Evolutionary conservation across 805 yeast species (phyloP).

Genomic region (Barnettozyma populi): DNA sequence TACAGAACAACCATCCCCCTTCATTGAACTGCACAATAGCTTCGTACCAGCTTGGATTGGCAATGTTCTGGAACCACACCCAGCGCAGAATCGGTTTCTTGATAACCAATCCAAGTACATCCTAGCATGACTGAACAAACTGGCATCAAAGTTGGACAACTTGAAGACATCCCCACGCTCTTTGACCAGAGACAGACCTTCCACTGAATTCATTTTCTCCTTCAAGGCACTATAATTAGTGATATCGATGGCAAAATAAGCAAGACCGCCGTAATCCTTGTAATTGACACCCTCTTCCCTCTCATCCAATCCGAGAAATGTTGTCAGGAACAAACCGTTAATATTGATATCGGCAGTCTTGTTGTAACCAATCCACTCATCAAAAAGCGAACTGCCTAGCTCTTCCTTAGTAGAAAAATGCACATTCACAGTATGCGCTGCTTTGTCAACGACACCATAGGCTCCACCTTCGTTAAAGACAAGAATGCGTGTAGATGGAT

Average conservation of each 20-base stretch:
- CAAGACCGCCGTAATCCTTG: constrained; percentile 51
- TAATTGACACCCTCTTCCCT: constrained; percentile 30
- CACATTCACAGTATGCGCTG: neutral
- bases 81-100: constrained; percentile 76
- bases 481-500: constrained; percentile 38
- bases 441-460: constrained; percentile 7
- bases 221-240: constrained; percentile 3
- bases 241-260: constrained; percentile 60
- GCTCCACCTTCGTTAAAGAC: constrained; percentile 28
- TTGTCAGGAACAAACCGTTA: constrained; percentile 32
- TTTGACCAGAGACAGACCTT: neutral
- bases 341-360: constrained; percentile 11
- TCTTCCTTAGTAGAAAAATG: constrained; percentile 16
- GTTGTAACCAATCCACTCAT: constrained; percentile 14
- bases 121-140: constrained; percentile 71
- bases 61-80: constrained; percentile 66
- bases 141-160: constrained; percentile 42
- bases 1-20: constrained; percentile 27
- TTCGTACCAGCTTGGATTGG: constrained; percentile 68
- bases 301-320: constrained; percentile 49
- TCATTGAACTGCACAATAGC: constrained; percentile 38
- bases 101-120: constrained; percentile 84
- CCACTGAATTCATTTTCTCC: neutral
- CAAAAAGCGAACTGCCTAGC: constrained; percentile 8
- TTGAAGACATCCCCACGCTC: constrained; percentile 19